A percentile compares a stretch with the other conserved stretches of the same genome.
phyloP scores from a whole-genome alignment of 2,329 filamentous ascomycete species.

The Monilinia polystroma region DNA sequence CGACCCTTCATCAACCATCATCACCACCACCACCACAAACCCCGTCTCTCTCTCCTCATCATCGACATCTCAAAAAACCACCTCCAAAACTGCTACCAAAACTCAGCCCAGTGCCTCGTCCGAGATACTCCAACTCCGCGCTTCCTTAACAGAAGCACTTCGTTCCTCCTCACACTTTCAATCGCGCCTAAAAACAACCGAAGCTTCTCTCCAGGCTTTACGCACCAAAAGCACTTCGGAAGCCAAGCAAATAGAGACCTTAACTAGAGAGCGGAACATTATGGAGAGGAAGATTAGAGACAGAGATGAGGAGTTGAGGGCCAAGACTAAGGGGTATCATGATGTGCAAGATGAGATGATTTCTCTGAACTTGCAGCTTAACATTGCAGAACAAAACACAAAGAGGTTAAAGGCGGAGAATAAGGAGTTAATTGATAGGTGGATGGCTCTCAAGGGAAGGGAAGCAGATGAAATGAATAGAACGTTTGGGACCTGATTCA shows the following conservation, averaged over 20 bases:
- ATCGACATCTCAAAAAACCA: constrained; percentile 38
- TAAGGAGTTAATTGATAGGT: constrained; percentile 81
- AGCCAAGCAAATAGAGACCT: constrained; percentile 55
- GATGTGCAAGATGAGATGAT: constrained; percentile 93
- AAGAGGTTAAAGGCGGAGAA: constrained; percentile 79
- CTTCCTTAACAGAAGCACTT: constrained; percentile 75
- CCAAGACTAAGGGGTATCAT: constrained; percentile 80
- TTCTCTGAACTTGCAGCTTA: constrained; percentile 80
- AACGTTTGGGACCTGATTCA: constrained; percentile 42
- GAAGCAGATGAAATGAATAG: constrained; percentile 86
- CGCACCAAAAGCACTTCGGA: constrained; percentile 61
- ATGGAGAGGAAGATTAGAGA: constrained; percentile 71
- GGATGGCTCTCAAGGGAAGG: constrained; percentile 83
- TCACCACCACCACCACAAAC: neutral
- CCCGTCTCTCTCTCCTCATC: constrained; percentile 35
- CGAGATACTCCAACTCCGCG: constrained; percentile 53
- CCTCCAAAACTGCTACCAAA: constrained; percentile 38
- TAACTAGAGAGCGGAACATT: constrained; percentile 61
- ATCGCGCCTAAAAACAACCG: constrained; percentile 59
- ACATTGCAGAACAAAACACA: constrained; percentile 75
- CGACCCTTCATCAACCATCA: constrained; percentile 31
- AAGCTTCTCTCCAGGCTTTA: constrained; percentile 63
- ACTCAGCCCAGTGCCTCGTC: constrained; percentile 33
- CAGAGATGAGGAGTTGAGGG: constrained; percentile 78
- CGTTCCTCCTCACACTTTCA: constrained; percentile 70